Base-by-base conservation (phyloP, 2,329 filamentous ascomycete genomes). In the Cordyceps javanica region DNA sequence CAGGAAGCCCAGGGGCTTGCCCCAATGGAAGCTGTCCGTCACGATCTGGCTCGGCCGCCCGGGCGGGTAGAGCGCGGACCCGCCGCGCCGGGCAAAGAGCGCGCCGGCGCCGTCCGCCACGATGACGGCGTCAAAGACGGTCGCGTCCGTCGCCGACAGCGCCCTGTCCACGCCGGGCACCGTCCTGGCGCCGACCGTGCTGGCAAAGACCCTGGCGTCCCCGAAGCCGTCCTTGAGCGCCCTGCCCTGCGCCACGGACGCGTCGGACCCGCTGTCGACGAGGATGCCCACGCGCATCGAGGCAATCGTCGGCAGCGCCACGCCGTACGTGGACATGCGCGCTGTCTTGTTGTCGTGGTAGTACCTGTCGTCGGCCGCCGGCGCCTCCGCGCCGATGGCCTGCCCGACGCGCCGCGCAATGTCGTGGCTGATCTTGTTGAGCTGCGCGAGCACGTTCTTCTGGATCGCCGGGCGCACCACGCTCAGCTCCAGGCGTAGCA, bases 301-400 rank as follows among this genome's bases (percentile, higher is more conserved):
- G 9, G 82, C 82, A 50, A 90, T 77, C 19, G 77, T 83, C 1
- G 81, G 76, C 3, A 90, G 76, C 4, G 77, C 77, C 45, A 73
- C 70, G 49, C 78, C 79, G 57, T 87, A 84, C 38, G 85, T 81
- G 55, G 82, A 82, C 41, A 90, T 74, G 23, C 78, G 78, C 5
- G 70, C 72, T 0, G 87, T 90, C 8, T 71, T 83, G 72, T 90
- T 89, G 69, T 83, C 72, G 68, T 90, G 83, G 72, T 90, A 91
- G 73, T 79, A 90, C 0, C 72, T 84, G 1, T 75, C 63, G 62
- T 90, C 86, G 0, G 85, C 77, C 0, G 72, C 71, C 0, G 87
- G 87, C 0, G 79, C 80, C 0, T 75, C 68, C 53, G 88, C 62
- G 25, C 82, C 84, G n/a, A 90, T 71, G 1, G 80, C 85, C 1